Conservation (phyloP, 805 yeast genomes). For the Grigorovia jiainica region DNA sequence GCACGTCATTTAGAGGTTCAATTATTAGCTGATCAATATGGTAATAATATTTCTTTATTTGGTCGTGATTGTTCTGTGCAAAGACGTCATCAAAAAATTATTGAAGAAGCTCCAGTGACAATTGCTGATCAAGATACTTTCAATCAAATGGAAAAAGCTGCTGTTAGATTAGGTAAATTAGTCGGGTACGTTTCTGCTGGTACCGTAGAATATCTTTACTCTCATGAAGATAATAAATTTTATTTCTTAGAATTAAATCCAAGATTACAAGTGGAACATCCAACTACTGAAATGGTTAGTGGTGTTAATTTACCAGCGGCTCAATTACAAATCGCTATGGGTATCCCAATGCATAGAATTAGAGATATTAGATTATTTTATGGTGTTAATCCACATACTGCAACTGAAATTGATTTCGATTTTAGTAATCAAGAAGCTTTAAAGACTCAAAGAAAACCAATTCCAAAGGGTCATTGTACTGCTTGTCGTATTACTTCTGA, state of each 20-base stretch:
- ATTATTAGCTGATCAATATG: slow-evolving; percentile 94
- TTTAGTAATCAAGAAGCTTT: slow-evolving; percentile 65
- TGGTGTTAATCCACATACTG: slow-evolving; percentile 92
- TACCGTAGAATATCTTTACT: slow-evolving; percentile 94
- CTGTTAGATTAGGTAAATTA: slow-evolving; percentile 89
- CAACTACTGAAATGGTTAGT: slow-evolving; percentile 98
- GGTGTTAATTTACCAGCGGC: slow-evolving; percentile 98
- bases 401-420: slow-evolving; percentile 84
- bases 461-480: slow-evolving; percentile 96
- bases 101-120: slow-evolving; percentile 98
- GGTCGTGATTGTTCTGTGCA: slow-evolving; percentile 99
- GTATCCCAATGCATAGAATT: slow-evolving; percentile 92
- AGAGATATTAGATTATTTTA: slow-evolving; percentile 85
- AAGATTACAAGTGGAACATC: slow-evolving; percentile 98
- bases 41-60: slow-evolving; percentile 91
- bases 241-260: slow-evolving; percentile 96
- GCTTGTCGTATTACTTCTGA: slow-evolving; percentile 99
- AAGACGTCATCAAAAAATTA: slow-evolving; percentile 97
- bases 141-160: slow-evolving; percentile 89
- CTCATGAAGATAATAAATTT: slow-evolving; percentile 88
- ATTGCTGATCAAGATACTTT: slow-evolving; percentile 83
- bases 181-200: slow-evolving; percentile 99
- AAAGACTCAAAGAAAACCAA: slow-evolving; percentile 80
- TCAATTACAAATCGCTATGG: slow-evolving; percentile 98
- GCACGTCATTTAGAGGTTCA: slow-evolving; percentile 99